These are phyloP conservation scores for Chaetomiaceae sp. DNA, from an alignment of 2,329 filamentous ascomycete species.

Conservation along the genomic window DNA sequence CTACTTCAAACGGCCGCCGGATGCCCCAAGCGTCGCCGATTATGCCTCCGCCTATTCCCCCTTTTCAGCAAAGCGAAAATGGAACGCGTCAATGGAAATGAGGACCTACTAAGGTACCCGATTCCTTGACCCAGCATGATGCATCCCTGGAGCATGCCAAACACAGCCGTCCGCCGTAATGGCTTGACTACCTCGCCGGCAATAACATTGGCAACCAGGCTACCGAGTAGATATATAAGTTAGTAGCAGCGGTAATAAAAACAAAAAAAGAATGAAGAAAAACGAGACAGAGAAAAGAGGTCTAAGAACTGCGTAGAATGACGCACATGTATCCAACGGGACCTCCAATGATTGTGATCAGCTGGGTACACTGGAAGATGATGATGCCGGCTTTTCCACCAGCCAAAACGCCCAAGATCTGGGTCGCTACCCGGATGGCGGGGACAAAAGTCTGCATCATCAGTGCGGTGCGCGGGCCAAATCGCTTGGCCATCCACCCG, in stretches of 20 bases:
- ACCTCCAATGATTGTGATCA: constrained; percentile 64
- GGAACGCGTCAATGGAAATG: neutral
- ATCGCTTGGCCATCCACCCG: constrained; percentile 61
- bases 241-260: neutral
- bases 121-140: constrained; percentile 64
- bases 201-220: constrained; percentile 62
- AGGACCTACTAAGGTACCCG: constrained; percentile 52
- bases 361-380: constrained; percentile 63
- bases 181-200: constrained; percentile 61
- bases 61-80: neutral
- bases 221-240: constrained; percentile 15
- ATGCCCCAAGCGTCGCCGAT: constrained; percentile 62
- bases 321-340: constrained; percentile 61
- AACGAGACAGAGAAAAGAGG: neutral
- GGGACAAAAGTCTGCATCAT: constrained; percentile 61
- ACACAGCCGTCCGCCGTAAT: constrained; percentile 56
- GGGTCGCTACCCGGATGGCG: constrained; percentile 57
- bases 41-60: constrained; percentile 52
- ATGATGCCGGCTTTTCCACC: constrained; percentile 61
- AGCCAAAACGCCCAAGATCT: constrained; percentile 60
- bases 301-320: too few relatives aligned
- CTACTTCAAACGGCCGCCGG: constrained; percentile 59
- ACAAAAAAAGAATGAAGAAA: neutral
- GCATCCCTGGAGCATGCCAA: constrained; percentile 62
- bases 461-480: constrained; percentile 60